Percentiles rank a stretch among this genome's conserved stretches.
phyloP scores from a whole-genome alignment of 495 filamentous ascomycete species.

The Hypoxylon lenormandii region DNA sequence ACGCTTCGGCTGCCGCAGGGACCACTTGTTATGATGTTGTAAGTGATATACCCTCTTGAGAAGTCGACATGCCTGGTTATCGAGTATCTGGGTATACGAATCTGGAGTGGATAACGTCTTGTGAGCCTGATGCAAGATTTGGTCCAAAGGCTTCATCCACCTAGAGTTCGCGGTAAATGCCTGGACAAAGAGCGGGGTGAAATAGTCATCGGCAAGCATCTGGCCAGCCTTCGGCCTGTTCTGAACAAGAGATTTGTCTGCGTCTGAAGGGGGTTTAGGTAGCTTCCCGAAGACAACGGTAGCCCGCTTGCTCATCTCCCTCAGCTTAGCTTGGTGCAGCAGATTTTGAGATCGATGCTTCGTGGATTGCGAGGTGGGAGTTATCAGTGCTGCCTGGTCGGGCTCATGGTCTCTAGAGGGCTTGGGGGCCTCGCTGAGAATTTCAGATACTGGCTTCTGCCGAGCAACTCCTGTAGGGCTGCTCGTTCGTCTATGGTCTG shows the following conservation, averaged over 20 bases:
- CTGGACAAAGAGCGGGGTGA: constrained; percentile 82
- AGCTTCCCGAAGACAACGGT: constrained; percentile 84
- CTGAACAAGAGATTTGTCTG: constrained; percentile 48
- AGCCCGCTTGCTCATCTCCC: constrained; percentile 73
- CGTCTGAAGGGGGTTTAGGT: constrained; percentile 45
- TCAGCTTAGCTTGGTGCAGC: constrained; percentile 70
- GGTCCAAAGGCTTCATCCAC: constrained; percentile 71
- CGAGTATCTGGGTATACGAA: constrained; percentile 78
- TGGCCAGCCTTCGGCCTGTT: constrained; percentile 55
- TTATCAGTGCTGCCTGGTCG: constrained; percentile 50
- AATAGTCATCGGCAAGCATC: constrained; percentile 74
- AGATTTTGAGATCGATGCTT: constrained; percentile 50
- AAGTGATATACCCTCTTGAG: constrained; percentile 86
- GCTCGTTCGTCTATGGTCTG: constrained; percentile 62
- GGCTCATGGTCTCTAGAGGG: constrained; percentile 50
- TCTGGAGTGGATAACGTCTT: constrained; percentile 85
- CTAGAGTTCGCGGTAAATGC: constrained; percentile 70
- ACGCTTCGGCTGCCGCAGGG: constrained; percentile 84
- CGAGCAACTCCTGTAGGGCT: constrained; percentile 74
- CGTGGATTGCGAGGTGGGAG: constrained; percentile 56
- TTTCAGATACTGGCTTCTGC: constrained; percentile 80
- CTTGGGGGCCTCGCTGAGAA: constrained; percentile 72
- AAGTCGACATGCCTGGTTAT: constrained; percentile 85
- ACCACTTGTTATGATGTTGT: constrained; percentile 89
- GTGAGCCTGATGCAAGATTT: constrained; percentile 76